A percentile compares a stretch with the other conserved stretches of the same genome.
Evolutionary conservation across 768 basidiomycete species (phyloP).

Genomic region (Hirschioporus abietinus): DNA sequence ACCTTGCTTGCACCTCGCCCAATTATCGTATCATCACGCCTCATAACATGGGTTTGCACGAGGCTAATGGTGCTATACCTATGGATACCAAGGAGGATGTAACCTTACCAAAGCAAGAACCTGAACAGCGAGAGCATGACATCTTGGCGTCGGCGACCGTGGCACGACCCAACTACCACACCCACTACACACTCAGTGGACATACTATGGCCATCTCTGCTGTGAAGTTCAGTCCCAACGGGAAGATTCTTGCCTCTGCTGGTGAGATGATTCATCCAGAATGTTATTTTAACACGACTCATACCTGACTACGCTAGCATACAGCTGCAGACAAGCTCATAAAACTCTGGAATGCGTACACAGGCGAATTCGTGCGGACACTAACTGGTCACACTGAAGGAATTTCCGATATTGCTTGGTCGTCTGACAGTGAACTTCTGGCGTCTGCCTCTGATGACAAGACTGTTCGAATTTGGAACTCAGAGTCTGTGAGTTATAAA

Average conservation of each 20-base stretch:
- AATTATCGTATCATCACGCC: neutral
- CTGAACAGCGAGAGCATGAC: neutral
- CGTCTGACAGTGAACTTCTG: conserved; percentile 71
- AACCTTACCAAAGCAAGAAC: neutral
- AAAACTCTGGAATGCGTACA: conserved; percentile 74
- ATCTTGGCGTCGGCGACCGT: neutral
- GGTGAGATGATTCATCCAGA: conserved; percentile 45
- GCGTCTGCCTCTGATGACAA: conserved; percentile 95
- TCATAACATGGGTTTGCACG: neutral
- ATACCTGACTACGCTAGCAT: conserved; percentile 31
- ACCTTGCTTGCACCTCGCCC: neutral
- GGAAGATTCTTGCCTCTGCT: conserved; percentile 73
- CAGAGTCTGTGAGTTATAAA: conserved; percentile 46
- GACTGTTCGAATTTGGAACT: conserved; percentile 79
- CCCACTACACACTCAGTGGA: conserved; percentile 66
- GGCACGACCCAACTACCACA: conserved; percentile 45
- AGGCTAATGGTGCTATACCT: neutral
- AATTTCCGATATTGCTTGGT: conserved; percentile 90
- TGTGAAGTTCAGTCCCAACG: conserved; percentile 86
- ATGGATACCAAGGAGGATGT: neutral
- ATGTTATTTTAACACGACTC: neutral
- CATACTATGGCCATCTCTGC: conserved; percentile 80
- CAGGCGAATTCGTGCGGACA: conserved; percentile 69
- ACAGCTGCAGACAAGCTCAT: conserved; percentile 80
- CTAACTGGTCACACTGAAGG: conserved; percentile 73